Conservation (phyloP, 2,329 filamentous ascomycete genomes). For the Thermothelomyces thermophilus region DNA sequence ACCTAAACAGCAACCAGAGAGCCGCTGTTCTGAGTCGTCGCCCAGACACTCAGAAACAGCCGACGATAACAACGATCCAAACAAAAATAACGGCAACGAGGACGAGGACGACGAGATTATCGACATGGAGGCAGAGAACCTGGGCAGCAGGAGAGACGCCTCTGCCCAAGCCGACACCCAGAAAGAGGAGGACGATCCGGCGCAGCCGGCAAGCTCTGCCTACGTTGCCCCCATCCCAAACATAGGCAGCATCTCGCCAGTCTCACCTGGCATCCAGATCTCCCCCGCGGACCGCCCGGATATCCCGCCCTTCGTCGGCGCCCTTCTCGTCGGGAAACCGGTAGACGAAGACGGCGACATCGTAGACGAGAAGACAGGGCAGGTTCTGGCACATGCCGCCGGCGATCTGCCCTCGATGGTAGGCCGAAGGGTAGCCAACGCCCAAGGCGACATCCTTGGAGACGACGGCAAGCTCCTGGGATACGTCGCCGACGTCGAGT, state of each 20-base stretch:
- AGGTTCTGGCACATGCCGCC: slow-evolving; percentile 45
- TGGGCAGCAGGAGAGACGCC: neutral
- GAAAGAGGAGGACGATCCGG: neutral
- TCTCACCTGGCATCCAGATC: slow-evolving; percentile 30
- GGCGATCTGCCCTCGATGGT: slow-evolving; percentile 52
- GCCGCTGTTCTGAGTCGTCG: neutral
- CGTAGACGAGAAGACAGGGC: slow-evolving; percentile 40
- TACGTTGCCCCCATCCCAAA: slow-evolving; percentile 37
- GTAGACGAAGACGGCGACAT: slow-evolving; percentile 51
- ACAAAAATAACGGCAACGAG: too few relatives aligned
- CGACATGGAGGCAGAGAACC: slow-evolving; percentile 4
- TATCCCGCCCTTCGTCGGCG: slow-evolving; percentile 26
- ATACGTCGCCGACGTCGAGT: slow-evolving; percentile 39
- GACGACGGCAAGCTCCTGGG: slow-evolving; percentile 38
- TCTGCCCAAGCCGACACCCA: neutral
- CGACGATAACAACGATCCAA: too few relatives aligned
- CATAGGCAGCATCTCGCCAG: slow-evolving; percentile 28
- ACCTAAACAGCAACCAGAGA: neutral
- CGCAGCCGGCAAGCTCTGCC: slow-evolving; percentile 27
- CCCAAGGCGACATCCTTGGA: slow-evolving; percentile 42
- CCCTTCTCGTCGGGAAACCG: slow-evolving; percentile 38
- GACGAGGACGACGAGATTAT: slow-evolving; percentile 12
- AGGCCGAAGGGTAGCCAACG: slow-evolving; percentile 39
- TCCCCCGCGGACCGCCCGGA: slow-evolving; percentile 27
- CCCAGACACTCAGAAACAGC: neutral